These are phyloP conservation scores for Nephelium lappaceum DNA, from an alignment of 345 rosid genomes.

Conservation along the genomic window DNA sequence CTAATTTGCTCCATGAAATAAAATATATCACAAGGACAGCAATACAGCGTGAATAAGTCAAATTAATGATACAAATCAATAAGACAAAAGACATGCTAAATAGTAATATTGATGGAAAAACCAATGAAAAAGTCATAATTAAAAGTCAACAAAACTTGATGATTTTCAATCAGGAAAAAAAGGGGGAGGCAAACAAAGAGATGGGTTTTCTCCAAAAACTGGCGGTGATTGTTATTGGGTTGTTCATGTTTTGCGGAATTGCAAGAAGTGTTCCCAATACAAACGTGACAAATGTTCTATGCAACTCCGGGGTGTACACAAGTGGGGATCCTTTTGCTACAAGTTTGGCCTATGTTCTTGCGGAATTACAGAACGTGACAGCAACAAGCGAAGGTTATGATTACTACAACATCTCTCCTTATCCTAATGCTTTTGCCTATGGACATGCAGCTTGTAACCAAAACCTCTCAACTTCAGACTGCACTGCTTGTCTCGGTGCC, in stretches of 20 bases:
- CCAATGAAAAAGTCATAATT: conserved; percentile 8
- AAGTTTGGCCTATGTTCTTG: conserved; percentile 41
- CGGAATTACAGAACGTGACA: conserved; percentile 35
- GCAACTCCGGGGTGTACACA: conserved; percentile 43
- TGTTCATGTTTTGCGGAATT: conserved; percentile 3
- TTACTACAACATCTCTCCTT: conserved; percentile 57
- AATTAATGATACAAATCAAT: not conserved
- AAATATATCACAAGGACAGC: not conserved
- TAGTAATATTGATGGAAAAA: conserved; percentile 16
- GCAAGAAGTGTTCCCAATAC: conserved; percentile 39
- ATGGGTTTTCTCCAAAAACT: conserved; percentile 31
- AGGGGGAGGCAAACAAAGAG: not conserved
- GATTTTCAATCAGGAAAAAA: not conserved
- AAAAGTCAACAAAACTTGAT: conserved; percentile 13
- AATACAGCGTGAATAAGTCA: not conserved
- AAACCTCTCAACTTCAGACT: conserved; percentile 46
- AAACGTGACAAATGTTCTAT: conserved; percentile 36
- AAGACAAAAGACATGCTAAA: conserved; percentile 7
- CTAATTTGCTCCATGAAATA: not conserved
- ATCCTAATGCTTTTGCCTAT: conserved; percentile 61
- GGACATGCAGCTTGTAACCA: conserved; percentile 53
- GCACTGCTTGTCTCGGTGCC: conserved; percentile 43
- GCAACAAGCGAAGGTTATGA: conserved; percentile 35
- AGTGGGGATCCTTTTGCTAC: conserved; percentile 45
- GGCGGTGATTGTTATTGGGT: conserved; percentile 9